Percentiles rank a stretch among this genome's conserved stretches.
Evolutionary conservation across 2,329 filamentous ascomycete genomes (phyloP).

Genomic region (Colletotrichum cordylinicola): DNA sequence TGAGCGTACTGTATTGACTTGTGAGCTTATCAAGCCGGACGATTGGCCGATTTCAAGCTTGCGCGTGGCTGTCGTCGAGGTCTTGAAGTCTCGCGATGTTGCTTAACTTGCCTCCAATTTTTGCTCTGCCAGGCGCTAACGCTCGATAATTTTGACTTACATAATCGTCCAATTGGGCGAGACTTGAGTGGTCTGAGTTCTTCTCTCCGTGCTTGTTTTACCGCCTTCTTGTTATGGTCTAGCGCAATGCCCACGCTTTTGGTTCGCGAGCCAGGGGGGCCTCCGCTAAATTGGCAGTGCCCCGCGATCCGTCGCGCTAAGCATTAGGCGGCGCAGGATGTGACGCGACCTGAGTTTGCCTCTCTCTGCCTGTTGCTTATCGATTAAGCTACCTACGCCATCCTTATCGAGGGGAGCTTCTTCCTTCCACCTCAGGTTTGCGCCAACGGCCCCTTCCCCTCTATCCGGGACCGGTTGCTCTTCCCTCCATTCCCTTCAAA

Average conservation of each 20-base stretch:
- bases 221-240: neutral
- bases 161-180: neutral
- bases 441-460: neutral
- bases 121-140: conserved; percentile 15
- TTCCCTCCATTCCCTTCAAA: neutral
- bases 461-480: neutral
- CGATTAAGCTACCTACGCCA: conserved; percentile 12
- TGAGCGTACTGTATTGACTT: neutral
- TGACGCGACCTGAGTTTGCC: conserved; percentile 1
- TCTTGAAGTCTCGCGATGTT: conserved; percentile 4
- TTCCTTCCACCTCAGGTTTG: neutral
- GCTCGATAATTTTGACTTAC: conserved; percentile 5
- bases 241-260: neutral
- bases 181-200: neutral
- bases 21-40: neutral
- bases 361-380: conserved; percentile 11
- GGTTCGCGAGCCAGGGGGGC: neutral
- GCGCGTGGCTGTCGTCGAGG: conserved; percentile 1
- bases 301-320: conserved; percentile 9
- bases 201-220: neutral
- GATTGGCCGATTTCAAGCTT: neutral
- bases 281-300: conserved; percentile 16
- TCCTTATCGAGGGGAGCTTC: neutral
- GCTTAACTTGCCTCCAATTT: conserved; percentile 11
- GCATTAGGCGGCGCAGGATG: neutral